A percentile compares a stretch with the other conserved stretches of the same genome.
phyloP scores from a whole-genome alignment of 2,329 filamentous ascomycete genomes.

The Drechslerella coelobrocha region DNA sequence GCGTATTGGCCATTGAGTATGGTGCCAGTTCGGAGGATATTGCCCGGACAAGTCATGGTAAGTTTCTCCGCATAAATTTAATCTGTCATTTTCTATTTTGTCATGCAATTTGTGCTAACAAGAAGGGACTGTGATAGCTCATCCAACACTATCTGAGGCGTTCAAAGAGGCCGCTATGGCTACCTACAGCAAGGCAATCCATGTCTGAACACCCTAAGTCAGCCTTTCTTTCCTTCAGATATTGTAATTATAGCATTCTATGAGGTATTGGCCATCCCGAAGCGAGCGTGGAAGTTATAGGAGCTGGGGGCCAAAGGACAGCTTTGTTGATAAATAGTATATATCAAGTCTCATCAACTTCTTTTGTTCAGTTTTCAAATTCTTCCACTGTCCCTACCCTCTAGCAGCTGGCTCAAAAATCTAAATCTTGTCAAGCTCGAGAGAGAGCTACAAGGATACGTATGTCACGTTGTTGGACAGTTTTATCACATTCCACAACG shows the following conservation, averaged over 20 bases:
- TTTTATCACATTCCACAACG: too few relatives aligned
- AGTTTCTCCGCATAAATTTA: slow-evolving; percentile 17
- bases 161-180: slow-evolving; percentile 99
- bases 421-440: too few relatives aligned
- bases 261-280: slow-evolving; percentile 9
- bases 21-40: slow-evolving; percentile 95
- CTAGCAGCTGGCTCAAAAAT: too few relatives aligned
- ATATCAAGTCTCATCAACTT: neutral
- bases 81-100: neutral
- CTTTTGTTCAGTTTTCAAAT: neutral
- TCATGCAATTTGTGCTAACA: neutral
- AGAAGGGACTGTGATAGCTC: slow-evolving; percentile 60
- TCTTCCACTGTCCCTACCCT: too few relatives aligned
- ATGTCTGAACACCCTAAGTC: slow-evolving; percentile 70
- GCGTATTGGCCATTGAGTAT: slow-evolving; percentile 92
- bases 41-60: slow-evolving; percentile 84
- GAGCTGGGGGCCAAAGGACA: neutral
- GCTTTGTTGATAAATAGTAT: too few relatives aligned
- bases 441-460: too few relatives aligned
- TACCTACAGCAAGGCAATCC: slow-evolving; percentile 92
- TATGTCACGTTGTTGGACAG: too few relatives aligned
- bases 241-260: slow-evolving; percentile 51
- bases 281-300: too few relatives aligned
- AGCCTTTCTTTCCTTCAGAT: slow-evolving; percentile 18
- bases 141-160: slow-evolving; percentile 93